These are phyloP conservation scores for Aureoboletus auriporus DNA, from an alignment of 768 basidiomycete species.

Conservation along the genomic window DNA sequence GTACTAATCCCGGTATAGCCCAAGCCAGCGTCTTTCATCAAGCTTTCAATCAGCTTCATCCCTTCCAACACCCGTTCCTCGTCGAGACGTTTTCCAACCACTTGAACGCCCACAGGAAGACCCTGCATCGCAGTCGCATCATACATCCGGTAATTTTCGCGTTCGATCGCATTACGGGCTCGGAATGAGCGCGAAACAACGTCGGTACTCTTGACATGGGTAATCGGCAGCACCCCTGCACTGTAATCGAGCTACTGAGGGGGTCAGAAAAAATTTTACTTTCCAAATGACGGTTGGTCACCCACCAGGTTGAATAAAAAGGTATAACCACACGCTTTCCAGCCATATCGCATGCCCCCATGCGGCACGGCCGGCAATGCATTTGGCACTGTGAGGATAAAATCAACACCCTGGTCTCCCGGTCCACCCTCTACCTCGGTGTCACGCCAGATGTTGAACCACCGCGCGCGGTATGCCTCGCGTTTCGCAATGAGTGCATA, in stretches of 20 bases:
- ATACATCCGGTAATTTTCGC: slow-evolving; percentile 40
- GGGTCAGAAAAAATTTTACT: background rate
- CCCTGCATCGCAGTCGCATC: slow-evolving; percentile 40
- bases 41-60: slow-evolving; percentile 38
- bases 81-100: slow-evolving; percentile 40
- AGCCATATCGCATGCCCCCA: slow-evolving; percentile 47
- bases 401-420: slow-evolving; percentile 51
- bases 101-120: slow-evolving; percentile 42
- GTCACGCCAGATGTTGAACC: slow-evolving; percentile 35
- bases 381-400: slow-evolving; percentile 58
- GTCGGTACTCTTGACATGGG: slow-evolving; percentile 36
- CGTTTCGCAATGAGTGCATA: slow-evolving; percentile 45
- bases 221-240: slow-evolving; percentile 44
- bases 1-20: slow-evolving; percentile 20
- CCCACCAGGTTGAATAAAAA: slow-evolving; percentile 65
- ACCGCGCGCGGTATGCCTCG: slow-evolving; percentile 38
- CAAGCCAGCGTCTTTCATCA: slow-evolving; percentile 21
- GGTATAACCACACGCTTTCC: slow-evolving; percentile 60
- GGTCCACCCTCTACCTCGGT: slow-evolving; percentile 17
- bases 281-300: background rate
- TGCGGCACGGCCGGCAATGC: slow-evolving; percentile 58
- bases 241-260: slow-evolving; percentile 38
- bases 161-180: slow-evolving; percentile 35
- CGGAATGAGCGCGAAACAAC: slow-evolving; percentile 20
- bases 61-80: slow-evolving; percentile 48